Base-by-base conservation (phyloP, 768 basidiomycete genomes). In the Strobilomyces confusus region DNA sequence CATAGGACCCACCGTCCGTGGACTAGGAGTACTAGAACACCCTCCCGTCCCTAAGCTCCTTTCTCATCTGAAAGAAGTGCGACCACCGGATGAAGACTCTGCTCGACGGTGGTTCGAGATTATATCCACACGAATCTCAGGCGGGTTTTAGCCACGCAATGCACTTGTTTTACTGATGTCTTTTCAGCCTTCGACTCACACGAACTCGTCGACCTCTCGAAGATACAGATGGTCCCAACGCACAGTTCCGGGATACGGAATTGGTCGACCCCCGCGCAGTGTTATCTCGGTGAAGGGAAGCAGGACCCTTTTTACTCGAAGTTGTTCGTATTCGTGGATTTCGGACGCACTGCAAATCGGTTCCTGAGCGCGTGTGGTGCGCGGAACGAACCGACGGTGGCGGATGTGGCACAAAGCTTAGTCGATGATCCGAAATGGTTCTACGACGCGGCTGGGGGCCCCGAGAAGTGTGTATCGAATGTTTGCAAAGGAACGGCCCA, bases 301-400 rank as follows among this genome's bases (percentile, higher is more conserved):
- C n/a, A 37, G 37, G 50, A 20, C 34, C 23, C 32, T 5, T 44
- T 51, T 12, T 14, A 44, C 9, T 37, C 50, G 5, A 44, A 37
- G 36, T 17, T 51, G 25, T 51, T 51, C 20, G 50, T 37, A 26
- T 51, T 51, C 26, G 50, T 51, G 14, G 26, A 44, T 44, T 51
- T 51, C 6, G 50, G 50, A 8, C 19, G 43, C 5, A 15, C 17
- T 14, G 50, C 50, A 3, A 51, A 51, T 17, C 19, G 36, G 14
- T 51, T 51, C 22, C 13, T 51, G 43, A 29, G 25, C 1, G 50
- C 50, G 13, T 51, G 50, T 37, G 34, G 50, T 8, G 44, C 50
- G 9, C 32, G 26, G 34, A 51, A 22, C 9, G 50, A 51, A 17
- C 50, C 50, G 4, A 36, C 50, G 2, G 15, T 51, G 5, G 15